These are phyloP conservation scores for Plasmodium vivax DNA, from an alignment of 169 alveolate species.

Conservation along the genomic window DNA sequence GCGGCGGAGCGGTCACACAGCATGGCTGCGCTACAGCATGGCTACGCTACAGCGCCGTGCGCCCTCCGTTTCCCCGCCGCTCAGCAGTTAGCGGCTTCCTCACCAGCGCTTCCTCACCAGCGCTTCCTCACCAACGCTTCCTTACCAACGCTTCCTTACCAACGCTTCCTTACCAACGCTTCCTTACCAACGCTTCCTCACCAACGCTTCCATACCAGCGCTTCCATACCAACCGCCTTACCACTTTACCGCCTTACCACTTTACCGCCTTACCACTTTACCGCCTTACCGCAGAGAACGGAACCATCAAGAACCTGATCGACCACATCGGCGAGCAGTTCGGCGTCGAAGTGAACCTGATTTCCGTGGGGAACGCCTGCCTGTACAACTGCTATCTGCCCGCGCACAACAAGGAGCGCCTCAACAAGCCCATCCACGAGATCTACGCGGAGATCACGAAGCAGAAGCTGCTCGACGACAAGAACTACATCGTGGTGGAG, in stretches of 20 bases:
- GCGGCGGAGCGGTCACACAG: too few species aligned
- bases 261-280: constrained; percentile 19
- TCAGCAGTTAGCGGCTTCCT: too few species aligned
- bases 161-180: background rate
- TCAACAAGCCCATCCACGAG: constrained; percentile 79
- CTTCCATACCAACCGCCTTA: background rate
- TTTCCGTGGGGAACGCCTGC: constrained; percentile 92
- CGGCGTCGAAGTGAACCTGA: constrained; percentile 88
- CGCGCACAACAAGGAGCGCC: constrained; percentile 87
- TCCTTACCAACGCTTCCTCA: too few species aligned
- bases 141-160: too few species aligned
- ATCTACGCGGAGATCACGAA: constrained; percentile 80
- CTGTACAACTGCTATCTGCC: constrained; percentile 91
- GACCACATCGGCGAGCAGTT: constrained; percentile 79
- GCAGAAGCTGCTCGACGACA: constrained; percentile 76
- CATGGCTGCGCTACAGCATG: too few species aligned
- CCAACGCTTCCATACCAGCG: too few species aligned
- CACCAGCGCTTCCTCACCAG: too few species aligned
- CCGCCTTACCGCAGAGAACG: constrained; percentile 77
- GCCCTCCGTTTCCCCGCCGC: background rate
- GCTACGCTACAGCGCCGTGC: background rate
- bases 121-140: too few species aligned
- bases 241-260: background rate
- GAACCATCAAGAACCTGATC: constrained; percentile 79
- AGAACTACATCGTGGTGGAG: constrained; percentile 88